Evolutionary conservation across 768 basidiomycete genomes (phyloP), one percentile per base, ranked within the genome.

Genomic region (Royoungia palumana): DNA sequence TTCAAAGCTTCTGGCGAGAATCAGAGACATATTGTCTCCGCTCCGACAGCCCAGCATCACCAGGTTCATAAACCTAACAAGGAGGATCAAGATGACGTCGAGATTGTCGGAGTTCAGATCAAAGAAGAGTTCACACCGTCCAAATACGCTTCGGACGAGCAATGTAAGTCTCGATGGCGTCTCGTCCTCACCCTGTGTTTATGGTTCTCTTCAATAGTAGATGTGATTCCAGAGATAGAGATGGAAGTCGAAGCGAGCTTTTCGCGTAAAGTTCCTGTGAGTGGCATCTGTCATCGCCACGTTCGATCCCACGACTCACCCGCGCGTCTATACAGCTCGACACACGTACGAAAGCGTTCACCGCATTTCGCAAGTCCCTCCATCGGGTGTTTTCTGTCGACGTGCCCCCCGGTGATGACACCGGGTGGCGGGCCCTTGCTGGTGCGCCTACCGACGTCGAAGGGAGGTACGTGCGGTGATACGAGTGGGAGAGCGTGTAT

Each of bases 1-100:
- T 60, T 80, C 39, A 70, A 61, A 35, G 78, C 74, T 50, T 80
- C 81, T 76, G 75, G 58, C 75, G 70, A 56, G 17, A 21, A 16
- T 30, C 21, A 28, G 8, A 37, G 37, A 8, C 24, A 9, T 8
- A 6, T 12, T 5, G 14, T 40, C 19, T 16, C 40, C 5, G 22
- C 49, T 1, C 35, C 17, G 16, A 34, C 46, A 0, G 27, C 37
- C 11, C 13, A 35, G 25, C 27, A 14, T 14, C 41, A 34, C 8
- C 25, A 25, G 1, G 12, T 13, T 1, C 14, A 10, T 25, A 41
- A 36, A 19, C 13, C 1, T 5, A 42, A 41, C 0, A 52, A 51
- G 0, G 46, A 44, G 3, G 48, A 27, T n/a, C 43, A 53, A 1
- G 42, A 16, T 14, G 55, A 52, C 0, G n/a, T 55, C 0, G 49